These are phyloP conservation scores for Umbelopsis vinacea DNA, from an alignment of 192 early-diverging fungal genomes.

Conservation along the genomic window DNA sequence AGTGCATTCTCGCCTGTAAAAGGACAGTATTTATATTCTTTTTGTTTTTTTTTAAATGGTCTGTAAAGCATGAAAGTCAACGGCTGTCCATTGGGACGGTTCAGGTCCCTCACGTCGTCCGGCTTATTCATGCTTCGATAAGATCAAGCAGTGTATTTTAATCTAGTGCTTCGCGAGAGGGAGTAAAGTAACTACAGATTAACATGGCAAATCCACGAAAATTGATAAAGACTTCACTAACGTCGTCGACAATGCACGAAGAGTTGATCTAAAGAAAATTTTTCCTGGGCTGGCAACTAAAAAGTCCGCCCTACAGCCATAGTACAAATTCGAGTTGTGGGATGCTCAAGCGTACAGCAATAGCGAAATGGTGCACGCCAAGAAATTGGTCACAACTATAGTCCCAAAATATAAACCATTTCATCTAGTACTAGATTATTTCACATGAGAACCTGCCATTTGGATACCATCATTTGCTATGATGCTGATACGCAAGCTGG, in stretches of 20 bases:
- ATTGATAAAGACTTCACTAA: conserved; percentile 17
- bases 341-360: neutral
- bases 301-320: conserved; percentile 5
- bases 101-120: conserved; percentile 24
- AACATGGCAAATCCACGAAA: conserved; percentile 9
- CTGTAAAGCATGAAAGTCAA: conserved; percentile 19
- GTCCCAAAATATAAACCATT: neutral
- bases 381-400: neutral
- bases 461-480: too few relatives aligned
- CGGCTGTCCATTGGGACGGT: conserved; percentile 20
- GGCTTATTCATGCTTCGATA: conserved; percentile 16
- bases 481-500: too few relatives aligned
- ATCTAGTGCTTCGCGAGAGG: conserved; percentile 19
- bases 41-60: neutral
- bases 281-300: neutral
- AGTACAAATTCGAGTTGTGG: neutral
- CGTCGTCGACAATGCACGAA: conserved; percentile 23
- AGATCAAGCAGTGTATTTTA: conserved; percentile 11
- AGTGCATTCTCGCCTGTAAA: too few relatives aligned
- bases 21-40: neutral
- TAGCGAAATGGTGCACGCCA: neutral
- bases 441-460: too few relatives aligned
- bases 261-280: conserved; percentile 10
- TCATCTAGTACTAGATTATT: too few relatives aligned
- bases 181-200: conserved; percentile 19